A percentile compares a stretch with the other conserved stretches of the same genome.
These are phyloP conservation scores for Nicotiana rustica DNA, from an alignment of 305 asterid species.

Conservation along the genomic window DNA sequence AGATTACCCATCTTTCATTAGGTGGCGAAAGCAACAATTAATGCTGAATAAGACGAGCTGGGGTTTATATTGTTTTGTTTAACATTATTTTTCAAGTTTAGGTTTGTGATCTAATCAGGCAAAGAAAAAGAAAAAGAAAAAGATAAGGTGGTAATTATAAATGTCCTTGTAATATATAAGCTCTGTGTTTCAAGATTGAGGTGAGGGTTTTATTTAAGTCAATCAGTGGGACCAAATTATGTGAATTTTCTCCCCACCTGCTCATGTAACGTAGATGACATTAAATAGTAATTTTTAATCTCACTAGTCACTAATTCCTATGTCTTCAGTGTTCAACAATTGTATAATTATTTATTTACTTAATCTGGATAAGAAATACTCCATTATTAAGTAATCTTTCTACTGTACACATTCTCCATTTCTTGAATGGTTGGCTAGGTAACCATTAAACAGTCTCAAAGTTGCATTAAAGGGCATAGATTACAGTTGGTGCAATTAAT, in stretches of 20 bases:
- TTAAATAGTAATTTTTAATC: not conserved
- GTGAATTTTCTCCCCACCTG: not conserved
- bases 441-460: not conserved
- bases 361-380: not conserved
- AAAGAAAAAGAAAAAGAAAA: not conserved
- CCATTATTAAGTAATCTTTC: not conserved
- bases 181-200: not conserved
- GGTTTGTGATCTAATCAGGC: not conserved
- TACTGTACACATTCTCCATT: not conserved
- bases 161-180: not conserved
- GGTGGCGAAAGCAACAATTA: slow-evolving; percentile 4
- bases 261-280: not conserved
- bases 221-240: not conserved
- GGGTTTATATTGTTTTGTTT: not conserved
- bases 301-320: not conserved
- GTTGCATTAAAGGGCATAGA: not conserved
- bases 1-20: not conserved
- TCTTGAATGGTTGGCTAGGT: not conserved
- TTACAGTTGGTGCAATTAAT: not conserved
- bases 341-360: not conserved
- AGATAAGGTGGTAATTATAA: not conserved
- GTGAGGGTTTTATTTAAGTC: not conserved
- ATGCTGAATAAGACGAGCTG: not conserved
- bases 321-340: not conserved
- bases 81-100: not conserved